Base-by-base conservation (phyloP, 805 yeast species). In the Lachancea thermotolerans region DNA sequence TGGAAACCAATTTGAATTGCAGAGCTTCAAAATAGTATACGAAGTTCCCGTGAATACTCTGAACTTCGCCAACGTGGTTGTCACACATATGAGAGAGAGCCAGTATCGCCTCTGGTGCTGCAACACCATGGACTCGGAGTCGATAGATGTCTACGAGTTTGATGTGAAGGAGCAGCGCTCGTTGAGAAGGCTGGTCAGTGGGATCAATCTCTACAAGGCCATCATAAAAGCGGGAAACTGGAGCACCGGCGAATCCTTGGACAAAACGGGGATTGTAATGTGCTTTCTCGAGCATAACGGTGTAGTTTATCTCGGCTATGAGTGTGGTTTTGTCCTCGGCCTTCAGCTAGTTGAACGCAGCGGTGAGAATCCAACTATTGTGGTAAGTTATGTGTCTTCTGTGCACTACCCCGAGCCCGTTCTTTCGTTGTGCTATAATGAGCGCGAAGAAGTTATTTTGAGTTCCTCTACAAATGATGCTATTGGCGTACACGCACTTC, bases 21-120 rank as follows among this genome's bases (percentile, higher is more conserved):
- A 11, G 14, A 14, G 15, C 14, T 15, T 42, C 11, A 18, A 29
- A 30, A 42, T 42, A 37, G 37, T 51, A 9, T 58, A 56, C 46
- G 56, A 54, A 29, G 57, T 59, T 34, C 64, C 64, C 7, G 56
- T 64, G 3, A 64, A 64, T 44, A 64, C 67, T 1, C 41, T 62
- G 33, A 64, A 60, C 40, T 64, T 64, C 47, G 59, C 66, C 0
- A 62, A 64, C 42, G 55, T 59, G 29, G 38, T 49, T 4, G 36
- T 61, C 1, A 44, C 44, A 18, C 41, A 45, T 10, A 9, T 46
- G 4, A 16, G 31, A 12, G 29, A 33, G 6, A 42, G 39, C 8
- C 9, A 14, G 10, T 57, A 50, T 37, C 51, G 55, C 6, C 44
- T 64, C 36, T 41, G 51, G 35, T 59, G 66, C 41, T 58, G 60